phyloP scores from a whole-genome alignment of 2,329 filamentous ascomycete species.

The Aspergillus hiratsukae region DNA sequence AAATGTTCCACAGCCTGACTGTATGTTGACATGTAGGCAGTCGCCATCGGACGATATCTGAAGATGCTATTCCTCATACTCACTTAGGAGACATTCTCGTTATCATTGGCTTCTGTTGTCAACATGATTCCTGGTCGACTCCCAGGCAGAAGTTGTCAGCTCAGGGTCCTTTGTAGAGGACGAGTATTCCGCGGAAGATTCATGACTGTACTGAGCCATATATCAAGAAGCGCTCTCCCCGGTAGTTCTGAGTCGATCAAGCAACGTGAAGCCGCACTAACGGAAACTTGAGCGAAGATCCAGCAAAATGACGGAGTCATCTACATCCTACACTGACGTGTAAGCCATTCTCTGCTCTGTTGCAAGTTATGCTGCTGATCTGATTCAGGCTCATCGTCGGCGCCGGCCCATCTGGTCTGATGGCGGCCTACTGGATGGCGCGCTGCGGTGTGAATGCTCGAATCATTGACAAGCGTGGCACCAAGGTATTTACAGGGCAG shows the following conservation, averaged over 20 bases:
- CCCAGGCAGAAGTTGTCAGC: too few relatives aligned
- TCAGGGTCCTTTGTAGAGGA: not conserved
- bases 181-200: too few relatives aligned
- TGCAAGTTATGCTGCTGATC: not conserved
- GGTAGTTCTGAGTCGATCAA: not conserved
- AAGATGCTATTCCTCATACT: not conserved
- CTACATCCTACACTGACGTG: slow-evolving; percentile 8
- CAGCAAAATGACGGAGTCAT: not conserved
- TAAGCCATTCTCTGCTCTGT: not conserved
- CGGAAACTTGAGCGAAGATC: not conserved
- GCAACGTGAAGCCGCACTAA: not conserved
- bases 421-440: slow-evolving; percentile 48
- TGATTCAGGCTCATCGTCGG: slow-evolving; percentile 39
- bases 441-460: slow-evolving; percentile 46
- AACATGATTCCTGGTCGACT: not conserved
- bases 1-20: not conserved
- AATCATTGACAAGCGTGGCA: slow-evolving; percentile 45
- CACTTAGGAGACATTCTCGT: too few relatives aligned
- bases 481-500: slow-evolving; percentile 29
- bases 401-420: slow-evolving; percentile 48
- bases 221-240: not conserved
- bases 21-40: too few relatives aligned
- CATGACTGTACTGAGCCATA: not conserved
- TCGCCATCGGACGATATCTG: not conserved
- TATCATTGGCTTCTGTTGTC: too few relatives aligned